Evolutionary conservation across 2,329 filamentous ascomycete species (phyloP).

Genomic region (Phaeosphaeriaceae sp.): DNA sequence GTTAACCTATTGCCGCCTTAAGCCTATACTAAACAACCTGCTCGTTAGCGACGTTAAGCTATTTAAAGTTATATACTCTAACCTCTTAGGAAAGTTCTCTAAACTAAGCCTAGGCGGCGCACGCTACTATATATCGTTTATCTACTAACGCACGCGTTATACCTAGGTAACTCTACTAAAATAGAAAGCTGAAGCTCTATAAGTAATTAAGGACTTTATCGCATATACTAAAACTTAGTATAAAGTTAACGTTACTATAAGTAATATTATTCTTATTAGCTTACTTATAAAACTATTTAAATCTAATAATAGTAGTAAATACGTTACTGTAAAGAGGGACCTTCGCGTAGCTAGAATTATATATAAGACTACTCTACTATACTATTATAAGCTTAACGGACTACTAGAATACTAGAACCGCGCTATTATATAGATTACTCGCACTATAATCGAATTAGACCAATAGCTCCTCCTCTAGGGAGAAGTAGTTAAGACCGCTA

Average conservation of each 20-base stretch:
- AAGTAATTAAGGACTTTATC: conserved; percentile 8
- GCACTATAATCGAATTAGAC: too few species aligned
- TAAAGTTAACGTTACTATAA: background rate
- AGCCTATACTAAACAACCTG: too few species aligned
- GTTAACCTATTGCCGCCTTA: background rate
- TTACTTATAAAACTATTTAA: background rate
- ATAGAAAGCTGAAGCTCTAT: conserved; percentile 4
- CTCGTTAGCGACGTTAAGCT: too few species aligned
- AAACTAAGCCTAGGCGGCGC: background rate
- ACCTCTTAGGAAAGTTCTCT: conserved; percentile 9
- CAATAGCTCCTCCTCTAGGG: conserved; percentile 2
- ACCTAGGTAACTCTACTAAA: conserved; percentile 10
- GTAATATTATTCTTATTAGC: background rate
- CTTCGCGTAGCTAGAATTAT: conserved; percentile 1
- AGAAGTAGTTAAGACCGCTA: conserved; percentile 7
- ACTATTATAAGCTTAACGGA: conserved; percentile 12
- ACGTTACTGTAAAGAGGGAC: background rate
- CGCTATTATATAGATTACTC: too few species aligned
- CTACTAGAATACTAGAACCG: conserved; percentile 6
- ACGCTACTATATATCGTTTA: conserved; percentile 12
- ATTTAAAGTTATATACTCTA: conserved; percentile 8
- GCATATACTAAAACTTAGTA: conserved; percentile 7
- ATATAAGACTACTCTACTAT: conserved; percentile 2
- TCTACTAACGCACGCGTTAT: conserved; percentile 1
- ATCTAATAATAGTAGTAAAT: conserved; percentile 10